Evolutionary conservation across 805 yeast genomes (phyloP), one percentile per base, ranked within the genome.

Genomic region (Diddensiella santjacobensis): DNA sequence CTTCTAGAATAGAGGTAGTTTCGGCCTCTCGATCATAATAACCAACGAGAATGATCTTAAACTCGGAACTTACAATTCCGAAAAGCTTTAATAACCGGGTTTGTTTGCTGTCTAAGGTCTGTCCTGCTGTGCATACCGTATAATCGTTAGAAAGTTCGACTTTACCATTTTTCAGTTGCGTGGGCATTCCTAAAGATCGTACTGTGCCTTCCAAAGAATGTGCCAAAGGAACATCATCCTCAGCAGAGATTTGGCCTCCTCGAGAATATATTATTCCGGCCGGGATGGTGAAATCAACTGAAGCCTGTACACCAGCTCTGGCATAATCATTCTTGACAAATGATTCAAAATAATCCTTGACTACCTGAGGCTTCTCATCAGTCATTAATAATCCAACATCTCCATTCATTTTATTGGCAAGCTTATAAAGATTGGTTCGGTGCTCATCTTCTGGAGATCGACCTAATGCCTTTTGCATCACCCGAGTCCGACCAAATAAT

Each of bases 141-240:
- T 78, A 87, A 36, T 93, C 93, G 57, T 80, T 80, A 18, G 79
- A 80, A 42, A 93, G 71, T 50, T 78, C 74, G 56, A 93, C 84
- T 66, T 91, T 91, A 66, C 99, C 99, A 45, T 82, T 76, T 63
- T 84, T 85, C 56, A 93, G 85, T 63, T 81, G 83, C 3, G 98
- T 90, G 58, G 99, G 98, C 58, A 93, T 79, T 64, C 91, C 90
- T 57, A 81, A 81, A 64, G 85, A 85, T 74, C 99, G 84, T 62
- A 93, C 69, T 36, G 96, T 87, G 61, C 89, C 87, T 69, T 93
- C 99, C 71, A 95, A 77, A 3, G 98, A 88, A 66, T 93, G 99
- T 10, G 95, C 84, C 86, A 93, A 83, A 58, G 97, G 96, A 18
- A 93, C 89, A 67, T 93, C 99, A 56, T 93, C 98, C 63, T 89